Percentiles rank a stretch among this genome's conserved stretches.
phyloP scores from a whole-genome alignment of 2,329 filamentous ascomycete genomes.

The Onygenales sp. region DNA sequence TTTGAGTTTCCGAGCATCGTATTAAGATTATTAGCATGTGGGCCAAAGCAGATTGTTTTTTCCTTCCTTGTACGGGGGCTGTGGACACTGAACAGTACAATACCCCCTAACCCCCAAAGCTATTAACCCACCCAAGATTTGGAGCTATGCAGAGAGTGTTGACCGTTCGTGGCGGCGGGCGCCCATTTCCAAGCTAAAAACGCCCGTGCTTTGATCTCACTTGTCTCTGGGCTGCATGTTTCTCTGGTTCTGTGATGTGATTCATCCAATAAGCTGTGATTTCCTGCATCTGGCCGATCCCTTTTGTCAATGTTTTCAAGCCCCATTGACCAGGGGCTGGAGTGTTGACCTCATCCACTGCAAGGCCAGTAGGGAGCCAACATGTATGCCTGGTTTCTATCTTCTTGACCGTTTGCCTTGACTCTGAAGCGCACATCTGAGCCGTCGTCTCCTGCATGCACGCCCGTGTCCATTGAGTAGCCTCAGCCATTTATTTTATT shows the following conservation, averaged over 20 bases:
- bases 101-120: not conserved
- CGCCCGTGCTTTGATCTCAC: slow-evolving; percentile 10
- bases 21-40: not conserved
- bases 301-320: slow-evolving; percentile 6
- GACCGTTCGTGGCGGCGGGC: not conserved
- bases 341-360: slow-evolving; percentile 5
- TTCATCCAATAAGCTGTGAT: slow-evolving; percentile 17
- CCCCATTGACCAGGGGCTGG: slow-evolving; percentile 3
- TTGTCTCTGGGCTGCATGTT: slow-evolving; percentile 7
- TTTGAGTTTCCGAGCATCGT: not conserved
- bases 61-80: too few relatives aligned
- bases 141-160: not conserved
- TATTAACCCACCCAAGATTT: not conserved
- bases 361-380: slow-evolving; percentile 1
- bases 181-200: slow-evolving; percentile 1
- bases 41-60: too few relatives aligned
- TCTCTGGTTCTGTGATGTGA: slow-evolving; percentile 20
- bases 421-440: not conserved
- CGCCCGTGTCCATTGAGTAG: not conserved
- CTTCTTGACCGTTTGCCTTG: not conserved
- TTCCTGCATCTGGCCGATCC: slow-evolving; percentile 18
- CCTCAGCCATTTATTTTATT: not conserved
- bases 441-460: slow-evolving; percentile 2
- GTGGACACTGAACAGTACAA: not conserved
- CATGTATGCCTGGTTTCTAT: not conserved